Percentiles rank a stretch among this genome's conserved stretches.
Evolutionary conservation across 208 protist species (phyloP).

Genomic region (Trypanosoma boissoni): DNA sequence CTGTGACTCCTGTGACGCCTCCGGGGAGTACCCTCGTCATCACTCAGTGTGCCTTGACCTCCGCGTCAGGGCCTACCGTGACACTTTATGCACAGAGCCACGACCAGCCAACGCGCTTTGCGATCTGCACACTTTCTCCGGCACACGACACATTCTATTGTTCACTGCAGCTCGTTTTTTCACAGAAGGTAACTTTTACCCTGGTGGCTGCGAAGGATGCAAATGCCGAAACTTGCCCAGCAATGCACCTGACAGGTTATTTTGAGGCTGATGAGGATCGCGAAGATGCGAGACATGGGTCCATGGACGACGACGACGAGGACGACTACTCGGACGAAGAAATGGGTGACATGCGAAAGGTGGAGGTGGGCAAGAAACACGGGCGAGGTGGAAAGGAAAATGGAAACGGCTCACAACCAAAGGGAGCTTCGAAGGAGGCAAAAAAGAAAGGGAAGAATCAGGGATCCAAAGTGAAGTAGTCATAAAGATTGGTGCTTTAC

Average conservation of each 20-base stretch:
- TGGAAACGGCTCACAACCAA: too few species aligned
- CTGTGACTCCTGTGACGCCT: conserved; percentile 62
- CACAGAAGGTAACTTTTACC: conserved; percentile 52
- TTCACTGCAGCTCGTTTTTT: conserved; percentile 73
- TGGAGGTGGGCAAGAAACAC: conserved; percentile 13
- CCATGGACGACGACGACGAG: conserved; percentile 20
- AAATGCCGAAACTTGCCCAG: conserved; percentile 27
- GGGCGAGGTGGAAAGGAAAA: too few species aligned
- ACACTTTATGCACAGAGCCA: conserved; percentile 74
- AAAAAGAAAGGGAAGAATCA: conserved; percentile 28
- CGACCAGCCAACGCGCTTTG: conserved; percentile 46
- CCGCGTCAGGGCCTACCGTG: conserved; percentile 27
- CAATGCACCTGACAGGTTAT: conserved; percentile 79
- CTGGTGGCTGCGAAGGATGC: conserved; percentile 30
- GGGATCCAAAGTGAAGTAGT: too few species aligned
- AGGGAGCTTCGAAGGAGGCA: not conserved
- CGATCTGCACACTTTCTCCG: conserved; percentile 54
- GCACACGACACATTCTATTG: conserved; percentile 42
- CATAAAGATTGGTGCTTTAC: too few species aligned
- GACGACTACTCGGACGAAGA: conserved; percentile 28
- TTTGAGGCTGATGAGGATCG: conserved; percentile 54
- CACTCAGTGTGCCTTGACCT: conserved; percentile 69
- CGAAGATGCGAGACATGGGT: conserved; percentile 20
- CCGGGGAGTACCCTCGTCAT: conserved; percentile 57
- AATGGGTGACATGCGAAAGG: conserved; percentile 3